These are phyloP conservation scores for Dactylella cylindrospora DNA, from an alignment of 2,329 filamentous ascomycete genomes.

Conservation along the genomic window DNA sequence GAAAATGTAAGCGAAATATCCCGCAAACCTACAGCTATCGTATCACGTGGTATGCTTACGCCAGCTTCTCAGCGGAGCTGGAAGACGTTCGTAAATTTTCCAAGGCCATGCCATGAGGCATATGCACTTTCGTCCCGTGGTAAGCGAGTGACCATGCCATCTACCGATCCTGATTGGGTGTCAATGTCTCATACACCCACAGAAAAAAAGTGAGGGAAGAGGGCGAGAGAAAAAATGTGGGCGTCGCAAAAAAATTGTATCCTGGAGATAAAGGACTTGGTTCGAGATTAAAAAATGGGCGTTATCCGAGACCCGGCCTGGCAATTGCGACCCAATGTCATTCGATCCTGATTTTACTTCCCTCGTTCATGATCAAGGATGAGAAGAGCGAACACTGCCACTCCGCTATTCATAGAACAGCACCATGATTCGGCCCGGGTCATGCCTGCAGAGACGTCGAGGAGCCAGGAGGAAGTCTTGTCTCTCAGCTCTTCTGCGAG, in stretches of 20 bases:
- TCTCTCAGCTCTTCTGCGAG: not conserved
- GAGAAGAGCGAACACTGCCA: constrained; percentile 21
- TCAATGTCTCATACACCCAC: not conserved
- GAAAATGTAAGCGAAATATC: constrained; percentile 40
- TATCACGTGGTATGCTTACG: constrained; percentile 39
- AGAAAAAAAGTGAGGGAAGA: no score
- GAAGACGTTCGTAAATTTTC: constrained; percentile 18
- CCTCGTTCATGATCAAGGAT: constrained; percentile 1
- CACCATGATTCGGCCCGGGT: no score
- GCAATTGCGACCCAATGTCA: no score
- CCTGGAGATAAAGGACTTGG: no score
- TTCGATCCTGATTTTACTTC: no score
- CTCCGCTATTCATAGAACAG: constrained; percentile 18
- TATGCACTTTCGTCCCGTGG: constrained; percentile 39
- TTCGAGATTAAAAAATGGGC: constrained; percentile 27
- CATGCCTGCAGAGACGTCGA: no score
- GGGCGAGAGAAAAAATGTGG: no score
- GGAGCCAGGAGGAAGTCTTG: no score
- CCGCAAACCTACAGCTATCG: constrained; percentile 11
- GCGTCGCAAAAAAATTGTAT: no score
- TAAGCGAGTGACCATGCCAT: constrained; percentile 25
- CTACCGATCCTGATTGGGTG: constrained; percentile 26
- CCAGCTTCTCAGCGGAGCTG: not conserved
- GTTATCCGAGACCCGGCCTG: no score
- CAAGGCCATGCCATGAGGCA: constrained; percentile 19